These are phyloP conservation scores for Amaranthus palmeri DNA, from an alignment of 148 eudicot genomes.

Conservation along the genomic window DNA sequence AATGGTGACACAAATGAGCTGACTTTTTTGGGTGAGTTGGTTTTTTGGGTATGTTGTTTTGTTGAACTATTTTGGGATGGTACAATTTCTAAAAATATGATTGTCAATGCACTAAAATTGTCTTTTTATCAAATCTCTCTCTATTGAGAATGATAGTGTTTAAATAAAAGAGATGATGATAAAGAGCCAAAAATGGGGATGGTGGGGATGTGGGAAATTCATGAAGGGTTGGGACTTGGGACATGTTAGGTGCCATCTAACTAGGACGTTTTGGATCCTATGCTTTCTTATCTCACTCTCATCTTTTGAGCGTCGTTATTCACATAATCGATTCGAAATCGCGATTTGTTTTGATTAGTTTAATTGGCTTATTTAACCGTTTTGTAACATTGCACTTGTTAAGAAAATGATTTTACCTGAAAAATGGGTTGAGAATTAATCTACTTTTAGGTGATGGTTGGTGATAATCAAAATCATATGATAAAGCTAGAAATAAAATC, in stretches of 20 bases:
- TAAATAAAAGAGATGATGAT: neutral
- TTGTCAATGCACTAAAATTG: constrained; percentile 40
- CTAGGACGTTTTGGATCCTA: constrained; percentile 15
- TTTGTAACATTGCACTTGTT: too few relatives aligned
- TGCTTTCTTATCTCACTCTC: constrained; percentile 8
- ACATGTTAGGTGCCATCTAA: constrained; percentile 30
- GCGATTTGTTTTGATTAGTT: neutral
- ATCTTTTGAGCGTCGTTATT: neutral
- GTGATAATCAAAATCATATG: too few relatives aligned
- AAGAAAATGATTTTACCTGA: too few relatives aligned
- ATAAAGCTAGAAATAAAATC: too few relatives aligned
- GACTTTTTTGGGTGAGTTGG: constrained; percentile 40
- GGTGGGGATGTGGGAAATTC: constrained; percentile 20
- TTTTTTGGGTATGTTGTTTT: neutral
- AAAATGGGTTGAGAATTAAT: too few relatives aligned
- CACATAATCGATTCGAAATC: neutral
- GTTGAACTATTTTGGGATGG: constrained; percentile 5
- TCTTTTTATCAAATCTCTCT: constrained; percentile 25
- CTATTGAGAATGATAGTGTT: constrained; percentile 4
- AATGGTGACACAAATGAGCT: constrained; percentile 52
- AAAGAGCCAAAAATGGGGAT: neutral
- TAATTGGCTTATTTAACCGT: neutral
- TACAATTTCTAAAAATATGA: constrained; percentile 20
- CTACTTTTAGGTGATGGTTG: too few relatives aligned
- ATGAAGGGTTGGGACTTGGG: constrained; percentile 14